These are phyloP conservation scores for Fusarium staphyleae DNA, from an alignment of 2,329 filamentous ascomycete species.

Conservation along the genomic window DNA sequence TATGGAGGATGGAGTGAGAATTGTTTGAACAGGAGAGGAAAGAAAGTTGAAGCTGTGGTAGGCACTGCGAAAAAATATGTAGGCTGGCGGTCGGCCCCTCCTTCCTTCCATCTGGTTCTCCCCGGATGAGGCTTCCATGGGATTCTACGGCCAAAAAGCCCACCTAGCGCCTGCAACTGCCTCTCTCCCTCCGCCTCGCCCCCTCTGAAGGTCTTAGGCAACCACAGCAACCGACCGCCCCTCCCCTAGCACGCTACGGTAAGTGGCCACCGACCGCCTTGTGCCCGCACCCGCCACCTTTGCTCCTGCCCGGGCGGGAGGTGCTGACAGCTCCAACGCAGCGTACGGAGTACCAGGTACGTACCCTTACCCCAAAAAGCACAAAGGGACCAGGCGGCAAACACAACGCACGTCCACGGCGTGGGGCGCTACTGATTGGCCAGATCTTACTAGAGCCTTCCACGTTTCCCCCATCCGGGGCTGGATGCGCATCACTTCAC, in stretches of 20 bases:
- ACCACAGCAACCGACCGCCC: conserved; percentile 27
- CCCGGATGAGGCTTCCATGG: conserved; percentile 53
- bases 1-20: conserved; percentile 23
- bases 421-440: conserved; percentile 33
- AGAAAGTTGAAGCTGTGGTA: conserved; percentile 35
- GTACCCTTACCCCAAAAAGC: conserved; percentile 29
- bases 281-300: conserved; percentile 18
- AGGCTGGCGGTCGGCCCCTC: conserved; percentile 41
- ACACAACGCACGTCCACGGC: conserved; percentile 12
- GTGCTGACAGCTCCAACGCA: too few species aligned
- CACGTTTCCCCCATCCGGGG: conserved; percentile 20
- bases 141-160: conserved; percentile 51
- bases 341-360: too few species aligned
- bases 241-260: conserved; percentile 12
- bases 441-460: conserved; percentile 35
- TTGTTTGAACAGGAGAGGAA: conserved; percentile 37
- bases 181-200: conserved; percentile 13
- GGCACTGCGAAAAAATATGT: conserved; percentile 49
- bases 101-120: conserved; percentile 39
- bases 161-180: conserved; percentile 32
- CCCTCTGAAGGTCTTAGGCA: conserved; percentile 16
- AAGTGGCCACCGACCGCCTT: conserved; percentile 26
- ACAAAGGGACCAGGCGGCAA: conserved; percentile 32
- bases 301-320: neutral
- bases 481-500: conserved; percentile 26